Evolutionary conservation across 2,329 filamentous ascomycete species (phyloP).

Genomic region (Coleophoma crateriformis): DNA sequence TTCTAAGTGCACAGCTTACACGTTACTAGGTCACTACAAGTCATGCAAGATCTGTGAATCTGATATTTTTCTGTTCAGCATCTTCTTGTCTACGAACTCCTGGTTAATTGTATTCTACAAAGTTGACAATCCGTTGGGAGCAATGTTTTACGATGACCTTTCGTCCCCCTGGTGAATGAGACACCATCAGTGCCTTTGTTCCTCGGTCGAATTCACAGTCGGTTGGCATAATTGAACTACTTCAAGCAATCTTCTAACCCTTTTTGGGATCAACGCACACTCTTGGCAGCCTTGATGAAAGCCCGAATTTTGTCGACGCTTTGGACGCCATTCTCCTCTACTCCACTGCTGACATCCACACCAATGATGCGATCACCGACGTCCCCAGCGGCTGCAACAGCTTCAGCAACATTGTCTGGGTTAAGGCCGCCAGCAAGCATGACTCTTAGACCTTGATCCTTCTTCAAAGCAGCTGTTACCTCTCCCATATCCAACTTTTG

Average conservation of each 20-base stretch:
- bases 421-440: conserved; percentile 82
- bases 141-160: too few relatives aligned
- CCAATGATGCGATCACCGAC: conserved; percentile 62
- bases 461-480: conserved; percentile 60
- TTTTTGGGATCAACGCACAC: conserved; percentile 11
- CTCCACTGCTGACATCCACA: conserved; percentile 91
- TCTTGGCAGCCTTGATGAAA: conserved; percentile 73
- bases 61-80: too few relatives aligned
- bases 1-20: too few relatives aligned
- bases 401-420: conserved; percentile 68
- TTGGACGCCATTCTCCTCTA: conserved; percentile 80
- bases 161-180: too few relatives aligned
- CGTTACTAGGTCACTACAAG: too few relatives aligned
- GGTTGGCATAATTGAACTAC: not conserved
- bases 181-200: too few relatives aligned
- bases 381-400: conserved; percentile 57
- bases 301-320: conserved; percentile 72
- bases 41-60: too few relatives aligned
- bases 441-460: conserved; percentile 66
- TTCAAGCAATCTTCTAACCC: not conserved
- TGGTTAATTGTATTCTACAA: too few relatives aligned
- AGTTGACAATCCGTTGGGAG: too few relatives aligned
- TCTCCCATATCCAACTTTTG: conserved; percentile 66
- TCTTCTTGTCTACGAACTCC: too few relatives aligned
- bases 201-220: too few relatives aligned